Conservation (phyloP, 345 rosid species). For the Lumnitzera littorea region DNA sequence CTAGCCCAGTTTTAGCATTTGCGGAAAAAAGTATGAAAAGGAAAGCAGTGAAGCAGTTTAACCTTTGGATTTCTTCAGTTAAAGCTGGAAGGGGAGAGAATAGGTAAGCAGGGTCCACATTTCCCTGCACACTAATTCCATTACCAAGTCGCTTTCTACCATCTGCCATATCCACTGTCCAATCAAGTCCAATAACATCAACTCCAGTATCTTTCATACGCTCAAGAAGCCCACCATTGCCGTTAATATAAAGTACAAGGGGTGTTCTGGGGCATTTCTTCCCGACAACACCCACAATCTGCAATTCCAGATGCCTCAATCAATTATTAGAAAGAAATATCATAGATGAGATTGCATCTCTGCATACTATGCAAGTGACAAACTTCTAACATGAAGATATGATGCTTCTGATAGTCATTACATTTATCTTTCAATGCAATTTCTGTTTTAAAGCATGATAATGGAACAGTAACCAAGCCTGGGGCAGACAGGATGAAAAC, state of each 20-base stretch:
- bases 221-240: constrained; percentile 92
- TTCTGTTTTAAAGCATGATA: too few relatives aligned
- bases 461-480: too few relatives aligned
- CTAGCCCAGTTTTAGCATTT: background rate
- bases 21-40: background rate
- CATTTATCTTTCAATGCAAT: too few relatives aligned
- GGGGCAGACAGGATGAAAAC: background rate
- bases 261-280: constrained; percentile 76
- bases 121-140: constrained; percentile 72
- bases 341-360: background rate
- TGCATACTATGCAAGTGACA: too few relatives aligned
- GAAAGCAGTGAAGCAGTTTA: background rate
- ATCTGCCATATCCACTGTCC: constrained; percentile 95
- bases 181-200: constrained; percentile 93
- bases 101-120: constrained; percentile 80
- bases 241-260: constrained; percentile 82
- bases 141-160: constrained; percentile 71
- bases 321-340: background rate
- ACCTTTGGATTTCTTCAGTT: constrained; percentile 82
- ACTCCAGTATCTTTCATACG: constrained; percentile 85
- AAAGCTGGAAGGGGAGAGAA: constrained; percentile 73
- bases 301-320: constrained; percentile 13
- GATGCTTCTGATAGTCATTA: too few relatives aligned
- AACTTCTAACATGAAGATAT: too few relatives aligned
- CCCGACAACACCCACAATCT: constrained; percentile 60